Evolutionary conservation across 768 basidiomycete species (phyloP).

Genomic region (Russula vinacea): DNA sequence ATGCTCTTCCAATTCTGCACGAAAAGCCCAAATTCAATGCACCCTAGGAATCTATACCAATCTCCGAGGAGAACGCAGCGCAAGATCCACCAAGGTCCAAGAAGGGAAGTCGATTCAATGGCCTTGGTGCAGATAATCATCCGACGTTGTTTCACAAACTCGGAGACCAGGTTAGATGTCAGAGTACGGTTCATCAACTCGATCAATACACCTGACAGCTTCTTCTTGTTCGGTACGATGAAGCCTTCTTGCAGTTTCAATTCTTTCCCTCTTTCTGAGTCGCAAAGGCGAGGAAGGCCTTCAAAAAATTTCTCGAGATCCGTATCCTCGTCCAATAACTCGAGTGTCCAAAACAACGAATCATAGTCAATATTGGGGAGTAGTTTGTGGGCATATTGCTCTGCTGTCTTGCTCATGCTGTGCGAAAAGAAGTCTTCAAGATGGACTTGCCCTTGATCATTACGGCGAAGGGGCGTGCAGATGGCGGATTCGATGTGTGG

Average conservation of each 20-base stretch:
- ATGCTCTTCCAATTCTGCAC: background rate
- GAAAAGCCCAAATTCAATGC: conserved; percentile 12
- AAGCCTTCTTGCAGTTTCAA: background rate
- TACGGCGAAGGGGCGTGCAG: background rate
- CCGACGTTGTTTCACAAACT: conserved; percentile 11
- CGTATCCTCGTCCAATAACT: conserved; percentile 6
- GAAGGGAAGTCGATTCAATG: background rate
- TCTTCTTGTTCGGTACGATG: background rate
- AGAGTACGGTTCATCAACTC: conserved; percentile 21
- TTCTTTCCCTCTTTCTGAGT: background rate
- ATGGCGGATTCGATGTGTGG: too few species aligned
- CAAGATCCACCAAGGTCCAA: conserved; percentile 16
- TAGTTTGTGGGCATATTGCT: background rate
- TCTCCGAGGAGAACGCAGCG: conserved; percentile 4
- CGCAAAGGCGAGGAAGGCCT: conserved; percentile 12
- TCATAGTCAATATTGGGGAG: conserved; percentile 1
- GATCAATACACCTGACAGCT: background rate
- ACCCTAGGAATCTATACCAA: conserved; percentile 10
- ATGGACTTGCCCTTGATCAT: background rate
- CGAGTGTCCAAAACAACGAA: conserved; percentile 14
- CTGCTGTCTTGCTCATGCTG: conserved; percentile 2
- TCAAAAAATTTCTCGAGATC: conserved; percentile 23
- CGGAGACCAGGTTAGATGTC: conserved; percentile 6
- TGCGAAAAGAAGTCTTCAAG: conserved; percentile 1
- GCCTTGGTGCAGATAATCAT: conserved; percentile 17